These are phyloP conservation scores for Datisca glomerata DNA, from an alignment of 306 rosid species.

Conservation along the genomic window DNA sequence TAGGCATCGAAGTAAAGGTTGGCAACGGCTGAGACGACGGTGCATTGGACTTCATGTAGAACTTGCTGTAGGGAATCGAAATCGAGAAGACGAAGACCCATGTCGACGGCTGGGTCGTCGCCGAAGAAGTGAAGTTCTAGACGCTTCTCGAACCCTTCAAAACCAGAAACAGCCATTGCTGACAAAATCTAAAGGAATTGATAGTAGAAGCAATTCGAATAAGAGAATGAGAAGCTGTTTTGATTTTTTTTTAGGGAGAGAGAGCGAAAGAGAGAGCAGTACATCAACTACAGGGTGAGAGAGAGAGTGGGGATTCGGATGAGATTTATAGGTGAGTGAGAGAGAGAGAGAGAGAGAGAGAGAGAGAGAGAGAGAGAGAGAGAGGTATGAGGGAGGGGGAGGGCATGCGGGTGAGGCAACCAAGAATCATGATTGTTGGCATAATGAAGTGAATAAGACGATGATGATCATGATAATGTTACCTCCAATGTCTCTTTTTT, in stretches of 20 bases:
- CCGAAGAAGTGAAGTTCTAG: constrained; percentile 89
- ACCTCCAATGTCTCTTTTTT: too few relatives aligned
- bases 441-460: constrained; percentile 76
- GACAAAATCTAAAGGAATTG: background rate
- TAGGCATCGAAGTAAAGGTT: constrained; percentile 75
- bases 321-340: constrained; percentile 67
- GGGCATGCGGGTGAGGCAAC: constrained; percentile 99
- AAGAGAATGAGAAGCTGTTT: constrained; percentile 4
- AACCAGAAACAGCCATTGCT: constrained; percentile 74
- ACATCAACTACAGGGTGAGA: constrained; percentile 17
- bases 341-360: constrained; percentile 6
- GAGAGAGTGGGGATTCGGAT: constrained; percentile 18
- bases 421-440: constrained; percentile 90
- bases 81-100: constrained; percentile 32
- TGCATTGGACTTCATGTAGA: constrained; percentile 79
- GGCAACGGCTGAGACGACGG: constrained; percentile 90
- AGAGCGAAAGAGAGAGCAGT: constrained; percentile 33
- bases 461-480: too few relatives aligned
- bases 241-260: background rate
- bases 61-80: constrained; percentile 55
- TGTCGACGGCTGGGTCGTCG: constrained; percentile 34
- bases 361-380: constrained; percentile 15
- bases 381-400: constrained; percentile 20
- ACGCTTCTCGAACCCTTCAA: constrained; percentile 90
- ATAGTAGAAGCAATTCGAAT: background rate